A percentile compares a stretch with the other conserved stretches of the same genome.
Evolutionary conservation across 2,329 filamentous ascomycete genomes (phyloP).

Genomic region (Orbilia brochopaga): DNA sequence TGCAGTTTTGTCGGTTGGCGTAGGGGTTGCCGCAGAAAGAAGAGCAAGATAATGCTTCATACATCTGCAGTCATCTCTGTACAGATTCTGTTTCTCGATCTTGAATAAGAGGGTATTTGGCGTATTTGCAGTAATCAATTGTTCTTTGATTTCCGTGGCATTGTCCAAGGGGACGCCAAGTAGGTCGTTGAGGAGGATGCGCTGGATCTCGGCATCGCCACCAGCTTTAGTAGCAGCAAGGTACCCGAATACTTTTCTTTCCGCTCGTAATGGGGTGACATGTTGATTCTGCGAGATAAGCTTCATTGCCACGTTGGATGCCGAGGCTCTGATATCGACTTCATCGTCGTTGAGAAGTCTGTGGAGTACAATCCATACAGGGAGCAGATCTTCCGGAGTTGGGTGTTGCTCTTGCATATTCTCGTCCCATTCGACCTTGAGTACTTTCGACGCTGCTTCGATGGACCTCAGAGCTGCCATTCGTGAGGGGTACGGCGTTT

Average conservation of each 20-base stretch:
- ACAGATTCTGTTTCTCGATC: slow-evolving; percentile 93
- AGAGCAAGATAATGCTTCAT: slow-evolving; percentile 58
- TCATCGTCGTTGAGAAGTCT: slow-evolving; percentile 87
- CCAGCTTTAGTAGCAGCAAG: slow-evolving; percentile 10
- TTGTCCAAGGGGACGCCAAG: slow-evolving; percentile 53
- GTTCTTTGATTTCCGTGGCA: slow-evolving; percentile 59
- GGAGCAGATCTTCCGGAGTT: slow-evolving; percentile 60
- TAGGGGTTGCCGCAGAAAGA: slow-evolving; percentile 4
- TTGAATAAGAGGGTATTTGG: slow-evolving; percentile 69
- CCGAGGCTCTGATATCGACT: slow-evolving; percentile 77
- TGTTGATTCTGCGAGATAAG: slow-evolving; percentile 55
- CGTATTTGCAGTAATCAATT: slow-evolving; percentile 66
- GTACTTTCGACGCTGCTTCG: slow-evolving; percentile 60
- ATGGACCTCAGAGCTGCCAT: slow-evolving; percentile 67
- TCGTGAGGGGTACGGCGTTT: slow-evolving; percentile 69
- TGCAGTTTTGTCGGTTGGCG: neutral
- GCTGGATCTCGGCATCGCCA: slow-evolving; percentile 4
- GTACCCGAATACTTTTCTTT: slow-evolving; percentile 22
- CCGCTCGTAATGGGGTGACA: slow-evolving; percentile 33
- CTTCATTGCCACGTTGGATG: slow-evolving; percentile 58
- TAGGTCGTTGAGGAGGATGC: slow-evolving; percentile 30
- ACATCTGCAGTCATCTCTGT: slow-evolving; percentile 80
- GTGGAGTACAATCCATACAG: slow-evolving; percentile 71
- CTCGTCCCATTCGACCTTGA: slow-evolving; percentile 56
- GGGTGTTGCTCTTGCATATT: slow-evolving; percentile 52